Conservation (phyloP, 352 stramenopile species). For the Phytophthora hybrid region DNA sequence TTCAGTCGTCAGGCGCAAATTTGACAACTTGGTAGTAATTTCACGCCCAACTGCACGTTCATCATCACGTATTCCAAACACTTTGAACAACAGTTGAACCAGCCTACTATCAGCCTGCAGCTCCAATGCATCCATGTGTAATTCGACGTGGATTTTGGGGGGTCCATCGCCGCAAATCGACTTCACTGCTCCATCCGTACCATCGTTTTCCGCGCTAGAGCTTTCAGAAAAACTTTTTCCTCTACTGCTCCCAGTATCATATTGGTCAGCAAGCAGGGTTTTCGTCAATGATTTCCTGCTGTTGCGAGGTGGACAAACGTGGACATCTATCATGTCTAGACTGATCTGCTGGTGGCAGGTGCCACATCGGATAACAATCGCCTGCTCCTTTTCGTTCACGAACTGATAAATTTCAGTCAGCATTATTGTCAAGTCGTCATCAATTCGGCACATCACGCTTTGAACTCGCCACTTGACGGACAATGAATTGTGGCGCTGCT, state of each 20-base stretch:
- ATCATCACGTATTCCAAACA: slow-evolving; percentile 24
- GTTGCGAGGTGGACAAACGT: slow-evolving; percentile 51
- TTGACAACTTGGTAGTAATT: slow-evolving; percentile 41
- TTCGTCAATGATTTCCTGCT: slow-evolving; percentile 21
- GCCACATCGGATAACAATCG: slow-evolving; percentile 61
- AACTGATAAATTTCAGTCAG: slow-evolving; percentile 66
- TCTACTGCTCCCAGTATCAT: not conserved
- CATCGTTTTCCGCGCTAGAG: slow-evolving; percentile 17
- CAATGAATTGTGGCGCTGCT: slow-evolving; percentile 44
- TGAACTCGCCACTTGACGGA: slow-evolving; percentile 67
- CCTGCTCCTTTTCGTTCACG: slow-evolving; percentile 62
- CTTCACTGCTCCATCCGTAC: not conserved
- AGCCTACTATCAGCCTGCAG: slow-evolving; percentile 51
- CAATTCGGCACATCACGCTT: slow-evolving; percentile 48
- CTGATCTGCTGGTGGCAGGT: slow-evolving; percentile 67
- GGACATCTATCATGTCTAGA: slow-evolving; percentile 62
- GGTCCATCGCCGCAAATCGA: not conserved
- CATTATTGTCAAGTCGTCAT: slow-evolving; percentile 55
- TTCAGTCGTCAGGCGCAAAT: slow-evolving; percentile 67
- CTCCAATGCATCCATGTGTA: slow-evolving; percentile 64
- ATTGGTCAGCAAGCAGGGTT: slow-evolving; percentile 21
- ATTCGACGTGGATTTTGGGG: slow-evolving; percentile 42
- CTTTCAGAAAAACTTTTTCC: slow-evolving; percentile 36
- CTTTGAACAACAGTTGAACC: slow-evolving; percentile 46
- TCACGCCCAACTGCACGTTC: slow-evolving; percentile 22